A percentile compares a stretch with the other conserved stretches of the same genome.
Evolutionary conservation across 345 rosid genomes (phyloP).

Genomic region (Psidium guajava): DNA sequence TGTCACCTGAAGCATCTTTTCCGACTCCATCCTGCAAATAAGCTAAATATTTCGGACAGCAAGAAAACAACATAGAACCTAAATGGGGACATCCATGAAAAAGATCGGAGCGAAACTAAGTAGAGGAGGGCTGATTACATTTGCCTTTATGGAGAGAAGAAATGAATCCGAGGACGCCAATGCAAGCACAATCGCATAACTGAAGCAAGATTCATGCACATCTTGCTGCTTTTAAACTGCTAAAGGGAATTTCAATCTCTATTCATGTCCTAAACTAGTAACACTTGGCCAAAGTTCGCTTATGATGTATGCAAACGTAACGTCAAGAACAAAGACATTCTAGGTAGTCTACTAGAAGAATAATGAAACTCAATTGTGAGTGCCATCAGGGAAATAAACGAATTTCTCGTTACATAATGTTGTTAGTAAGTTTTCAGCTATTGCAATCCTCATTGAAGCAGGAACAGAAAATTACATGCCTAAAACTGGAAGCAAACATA

Average conservation of each 20-base stretch:
- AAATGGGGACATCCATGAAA: background rate
- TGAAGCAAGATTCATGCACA: background rate
- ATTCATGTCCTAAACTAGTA: background rate
- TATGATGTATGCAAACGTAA: background rate
- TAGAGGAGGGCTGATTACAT: background rate
- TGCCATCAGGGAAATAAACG: background rate
- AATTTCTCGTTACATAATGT: background rate
- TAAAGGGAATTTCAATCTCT: background rate
- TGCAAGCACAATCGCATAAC: background rate
- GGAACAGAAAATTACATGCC: background rate
- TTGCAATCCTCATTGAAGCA: background rate
- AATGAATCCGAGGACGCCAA: background rate
- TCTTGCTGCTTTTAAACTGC: background rate
- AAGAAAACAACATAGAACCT: background rate
- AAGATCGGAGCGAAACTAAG: background rate
- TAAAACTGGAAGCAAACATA: background rate
- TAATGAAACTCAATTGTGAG: background rate
- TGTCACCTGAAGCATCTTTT: background rate
- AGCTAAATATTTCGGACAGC: background rate
- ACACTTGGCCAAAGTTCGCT: background rate
- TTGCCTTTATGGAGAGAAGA: background rate
- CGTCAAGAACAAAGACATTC: background rate
- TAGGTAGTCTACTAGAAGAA: background rate
- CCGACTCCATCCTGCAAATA: slow-evolving; percentile 10
- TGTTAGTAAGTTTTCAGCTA: background rate